These are phyloP conservation scores for Trametes cubensis DNA, from an alignment of 768 basidiomycete species.

Conservation along the genomic window DNA sequence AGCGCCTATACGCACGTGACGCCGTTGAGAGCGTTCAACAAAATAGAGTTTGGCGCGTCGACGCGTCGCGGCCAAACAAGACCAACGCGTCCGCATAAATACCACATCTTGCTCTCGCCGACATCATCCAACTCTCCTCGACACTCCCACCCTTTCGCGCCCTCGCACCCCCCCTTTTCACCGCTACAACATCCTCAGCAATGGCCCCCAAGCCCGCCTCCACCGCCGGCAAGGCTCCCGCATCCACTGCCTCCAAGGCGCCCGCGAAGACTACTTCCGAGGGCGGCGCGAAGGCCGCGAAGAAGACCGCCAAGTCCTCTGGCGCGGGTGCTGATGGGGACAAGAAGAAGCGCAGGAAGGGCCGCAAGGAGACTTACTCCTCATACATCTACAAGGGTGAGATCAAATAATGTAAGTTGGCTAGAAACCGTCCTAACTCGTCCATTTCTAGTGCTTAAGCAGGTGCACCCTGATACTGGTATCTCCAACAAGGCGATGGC, in stretches of 20 bases:
- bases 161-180: constrained; percentile 6
- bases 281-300: constrained; percentile 66
- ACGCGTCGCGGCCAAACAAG: constrained; percentile 32
- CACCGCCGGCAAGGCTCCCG: constrained; percentile 82
- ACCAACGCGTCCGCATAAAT: constrained; percentile 31
- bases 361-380: constrained; percentile 89
- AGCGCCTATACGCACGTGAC: constrained; percentile 26
- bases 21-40: constrained; percentile 32
- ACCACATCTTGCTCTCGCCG: constrained; percentile 2
- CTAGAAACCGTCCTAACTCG: background rate
- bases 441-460: constrained; percentile 73
- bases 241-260: constrained; percentile 69
- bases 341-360: constrained; percentile 88
- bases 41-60: constrained; percentile 30
- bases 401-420: constrained; percentile 1
- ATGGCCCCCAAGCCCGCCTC: constrained; percentile 80
- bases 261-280: constrained; percentile 62
- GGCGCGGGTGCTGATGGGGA: constrained; percentile 62
- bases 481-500: constrained; percentile 99
- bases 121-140: constrained; percentile 25
- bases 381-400: constrained; percentile 92
- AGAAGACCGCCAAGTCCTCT: constrained; percentile 70
- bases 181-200: constrained; percentile 23
- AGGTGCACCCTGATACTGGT: constrained; percentile 98
- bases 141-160: constrained; percentile 24